phyloP scores from a whole-genome alignment of 305 asterid species.

The Fraxinus dipetala region DNA sequence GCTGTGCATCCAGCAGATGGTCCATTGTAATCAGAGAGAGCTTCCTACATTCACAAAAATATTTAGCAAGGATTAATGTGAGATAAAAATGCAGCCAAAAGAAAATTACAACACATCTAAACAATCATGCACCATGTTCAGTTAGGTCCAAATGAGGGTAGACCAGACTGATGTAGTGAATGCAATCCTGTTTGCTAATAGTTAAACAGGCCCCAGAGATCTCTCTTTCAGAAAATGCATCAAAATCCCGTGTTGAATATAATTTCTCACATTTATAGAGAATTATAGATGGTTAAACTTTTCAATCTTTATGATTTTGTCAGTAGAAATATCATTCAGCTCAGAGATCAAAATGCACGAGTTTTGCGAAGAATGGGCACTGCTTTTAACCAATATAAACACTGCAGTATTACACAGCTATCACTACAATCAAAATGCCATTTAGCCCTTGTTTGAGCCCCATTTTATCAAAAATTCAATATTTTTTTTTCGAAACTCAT shows the following conservation, averaged over 20 bases:
- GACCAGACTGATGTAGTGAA: background rate
- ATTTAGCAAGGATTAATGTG: conserved; percentile 19
- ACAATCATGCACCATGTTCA: conserved; percentile 7
- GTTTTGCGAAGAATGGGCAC: conserved; percentile 15
- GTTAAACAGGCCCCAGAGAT: conserved; percentile 4
- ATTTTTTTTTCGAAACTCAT: too few relatives aligned
- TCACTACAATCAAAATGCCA: background rate
- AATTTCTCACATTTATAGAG: conserved; percentile 2
- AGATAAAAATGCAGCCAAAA: background rate
- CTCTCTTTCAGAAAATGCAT: background rate
- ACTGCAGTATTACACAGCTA: conserved; percentile 3
- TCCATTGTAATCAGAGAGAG: conserved; percentile 50
- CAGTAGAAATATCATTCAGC: conserved; percentile 5
- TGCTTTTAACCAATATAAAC: conserved; percentile 9
- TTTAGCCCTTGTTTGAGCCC: background rate
- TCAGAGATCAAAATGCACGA: conserved; percentile 12
- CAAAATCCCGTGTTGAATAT: background rate
- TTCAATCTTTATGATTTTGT: conserved; percentile 1
- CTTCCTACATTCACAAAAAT: conserved; percentile 47
- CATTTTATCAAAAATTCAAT: too few relatives aligned
- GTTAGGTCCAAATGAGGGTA: conserved; percentile 11
- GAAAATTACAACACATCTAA: conserved; percentile 17
- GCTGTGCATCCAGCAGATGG: conserved; percentile 94
- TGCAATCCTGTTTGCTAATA: background rate
- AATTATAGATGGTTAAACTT: background rate